Percentiles rank a stretch among this genome's conserved stretches.
Conservation (phyloP, 2,329 filamentous ascomycete species). For the Fusarium foetens region DNA sequence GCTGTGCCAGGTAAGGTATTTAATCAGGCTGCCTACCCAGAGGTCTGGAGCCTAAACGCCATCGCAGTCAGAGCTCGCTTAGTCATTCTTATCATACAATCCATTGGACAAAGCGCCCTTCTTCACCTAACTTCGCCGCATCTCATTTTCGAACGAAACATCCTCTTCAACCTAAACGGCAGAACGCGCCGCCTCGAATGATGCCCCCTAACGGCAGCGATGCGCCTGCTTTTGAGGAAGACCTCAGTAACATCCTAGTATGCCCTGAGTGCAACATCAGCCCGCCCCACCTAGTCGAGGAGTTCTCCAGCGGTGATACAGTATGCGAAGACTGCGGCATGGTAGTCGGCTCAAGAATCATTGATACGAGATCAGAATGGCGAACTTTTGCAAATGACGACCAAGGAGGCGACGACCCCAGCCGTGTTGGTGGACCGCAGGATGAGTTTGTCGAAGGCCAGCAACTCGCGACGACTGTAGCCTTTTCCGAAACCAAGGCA, state of each 20-base stretch:
- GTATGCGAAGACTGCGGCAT: constrained; percentile 93
- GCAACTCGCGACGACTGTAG: constrained; percentile 88
- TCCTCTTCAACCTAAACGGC: constrained; percentile 53
- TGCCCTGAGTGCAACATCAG: constrained; percentile 92
- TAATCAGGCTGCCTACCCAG: background rate
- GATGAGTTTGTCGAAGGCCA: constrained; percentile 91
- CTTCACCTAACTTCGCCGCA: constrained; percentile 27
- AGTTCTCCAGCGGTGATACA: constrained; percentile 91
- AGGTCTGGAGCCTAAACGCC: background rate
- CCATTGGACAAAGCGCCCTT: constrained; percentile 21
- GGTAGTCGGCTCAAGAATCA: constrained; percentile 88
- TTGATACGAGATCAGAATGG: constrained; percentile 98
- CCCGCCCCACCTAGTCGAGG: constrained; percentile 93
- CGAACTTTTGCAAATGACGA: constrained; percentile 99
- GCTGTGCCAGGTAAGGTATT: background rate
- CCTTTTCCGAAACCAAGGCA: constrained; percentile 78
- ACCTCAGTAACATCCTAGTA: constrained; percentile 85
- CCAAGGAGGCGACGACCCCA: constrained; percentile 94
- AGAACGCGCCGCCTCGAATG: constrained; percentile 59
- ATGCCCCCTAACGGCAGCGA: constrained; percentile 53
- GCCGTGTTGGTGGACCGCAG: constrained; percentile 93
- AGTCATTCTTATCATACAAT: constrained; percentile 17
- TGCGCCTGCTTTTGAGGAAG: constrained; percentile 72
- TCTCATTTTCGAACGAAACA: constrained; percentile 40
- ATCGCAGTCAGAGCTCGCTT: constrained; percentile 2